Evolutionary conservation across 169 alveolate species (phyloP).

Genomic region (Perkinsus chesapeaki): DNA sequence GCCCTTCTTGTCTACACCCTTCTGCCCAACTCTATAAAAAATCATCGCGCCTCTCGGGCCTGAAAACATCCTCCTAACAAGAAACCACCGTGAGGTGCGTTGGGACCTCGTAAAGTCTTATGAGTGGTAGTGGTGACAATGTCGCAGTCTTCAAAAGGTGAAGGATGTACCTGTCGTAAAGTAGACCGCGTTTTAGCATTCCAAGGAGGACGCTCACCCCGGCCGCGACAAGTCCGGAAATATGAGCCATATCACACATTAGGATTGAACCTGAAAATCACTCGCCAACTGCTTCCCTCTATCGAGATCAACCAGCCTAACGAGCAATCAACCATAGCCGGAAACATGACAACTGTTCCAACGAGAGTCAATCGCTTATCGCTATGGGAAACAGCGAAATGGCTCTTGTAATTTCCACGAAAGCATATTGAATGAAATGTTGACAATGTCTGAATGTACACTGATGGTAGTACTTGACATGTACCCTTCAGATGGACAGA

Average conservation of each 20-base stretch:
- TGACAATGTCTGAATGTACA: conserved; percentile 94
- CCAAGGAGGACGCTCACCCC: background rate
- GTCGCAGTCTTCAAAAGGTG: conserved; percentile 72
- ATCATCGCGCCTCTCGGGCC: background rate
- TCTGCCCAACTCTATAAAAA: background rate
- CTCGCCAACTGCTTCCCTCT: background rate
- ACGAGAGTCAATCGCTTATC: no score
- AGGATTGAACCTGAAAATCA: background rate
- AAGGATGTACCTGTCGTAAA: conserved; percentile 35
- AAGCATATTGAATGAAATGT: conserved; percentile 52
- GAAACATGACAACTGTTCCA: no score
- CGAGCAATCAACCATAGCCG: no score
- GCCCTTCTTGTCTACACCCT: conserved; percentile 4
- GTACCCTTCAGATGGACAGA: no score
- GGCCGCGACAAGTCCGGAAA: conserved; percentile 17
- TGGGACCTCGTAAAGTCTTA: conserved; percentile 42
- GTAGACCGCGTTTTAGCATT: background rate
- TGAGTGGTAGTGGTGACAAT: conserved; percentile 97
- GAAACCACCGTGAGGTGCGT: conserved; percentile 17
- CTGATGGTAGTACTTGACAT: no score
- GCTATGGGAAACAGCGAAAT: no score
- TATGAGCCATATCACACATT: background rate
- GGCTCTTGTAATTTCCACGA: no score
- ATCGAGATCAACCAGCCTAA: no score
- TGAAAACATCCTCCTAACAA: conserved; percentile 12